These are phyloP conservation scores for Trichoderma sp. DNA, from an alignment of 2,329 filamentous ascomycete genomes.

Conservation along the genomic window DNA sequence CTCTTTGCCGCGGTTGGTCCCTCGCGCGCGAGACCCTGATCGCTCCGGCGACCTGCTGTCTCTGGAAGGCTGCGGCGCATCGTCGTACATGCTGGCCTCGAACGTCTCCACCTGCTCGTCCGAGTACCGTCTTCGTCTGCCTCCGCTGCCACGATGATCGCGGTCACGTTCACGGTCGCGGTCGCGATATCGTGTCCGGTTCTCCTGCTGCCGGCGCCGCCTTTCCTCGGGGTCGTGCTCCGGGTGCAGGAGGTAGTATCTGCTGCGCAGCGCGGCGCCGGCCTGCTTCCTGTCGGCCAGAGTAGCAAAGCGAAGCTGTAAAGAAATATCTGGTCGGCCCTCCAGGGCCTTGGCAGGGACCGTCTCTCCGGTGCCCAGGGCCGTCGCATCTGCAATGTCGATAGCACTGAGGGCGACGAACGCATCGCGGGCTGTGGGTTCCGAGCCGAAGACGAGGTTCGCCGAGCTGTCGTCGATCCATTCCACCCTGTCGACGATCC, in stretches of 20 bases:
- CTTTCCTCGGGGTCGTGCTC: constrained; percentile 82
- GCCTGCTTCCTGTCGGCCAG: constrained; percentile 76
- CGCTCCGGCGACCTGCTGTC: constrained; percentile 38
- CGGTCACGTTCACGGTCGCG: constrained; percentile 52
- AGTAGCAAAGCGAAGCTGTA: constrained; percentile 75
- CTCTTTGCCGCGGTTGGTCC: constrained; percentile 58
- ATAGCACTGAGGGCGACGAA: constrained; percentile 56
- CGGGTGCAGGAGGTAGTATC: constrained; percentile 90
- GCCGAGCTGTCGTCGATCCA: constrained; percentile 95
- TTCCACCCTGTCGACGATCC: constrained; percentile 67
- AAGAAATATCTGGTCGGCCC: constrained; percentile 65
- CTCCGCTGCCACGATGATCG: constrained; percentile 36
- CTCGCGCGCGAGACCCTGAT: constrained; percentile 37
- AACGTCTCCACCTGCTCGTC: constrained; percentile 60
- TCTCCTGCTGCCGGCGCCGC: constrained; percentile 58
- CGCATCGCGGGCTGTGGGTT: constrained; percentile 56
- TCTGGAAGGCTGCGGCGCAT: constrained; percentile 50
- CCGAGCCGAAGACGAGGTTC: constrained; percentile 75
- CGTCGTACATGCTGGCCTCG: constrained; percentile 81
- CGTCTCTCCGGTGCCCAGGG: constrained; percentile 62
- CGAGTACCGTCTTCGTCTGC: constrained; percentile 45
- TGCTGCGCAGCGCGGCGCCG: constrained; percentile 77
- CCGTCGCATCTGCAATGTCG: constrained; percentile 55
- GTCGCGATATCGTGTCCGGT: constrained; percentile 65
- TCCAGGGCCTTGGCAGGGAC: constrained; percentile 70